These are phyloP conservation scores for Saksenaea vasiformis DNA, from an alignment of 371 early-diverging fungal species.

Conservation along the genomic window DNA sequence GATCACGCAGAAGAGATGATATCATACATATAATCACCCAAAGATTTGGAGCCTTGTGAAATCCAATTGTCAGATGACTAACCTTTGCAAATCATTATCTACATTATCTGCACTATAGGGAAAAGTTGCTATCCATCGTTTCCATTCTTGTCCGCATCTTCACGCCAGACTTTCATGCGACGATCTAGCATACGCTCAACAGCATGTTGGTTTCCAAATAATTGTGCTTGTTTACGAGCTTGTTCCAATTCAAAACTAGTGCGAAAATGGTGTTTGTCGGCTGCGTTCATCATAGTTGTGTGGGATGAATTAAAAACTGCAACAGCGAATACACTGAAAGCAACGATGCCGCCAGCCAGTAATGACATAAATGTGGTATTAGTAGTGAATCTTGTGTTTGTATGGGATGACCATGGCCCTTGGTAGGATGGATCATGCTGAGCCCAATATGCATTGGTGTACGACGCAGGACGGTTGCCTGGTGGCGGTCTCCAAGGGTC, in stretches of 20 bases:
- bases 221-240: constrained; percentile 45
- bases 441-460: constrained; percentile 24
- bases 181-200: constrained; percentile 39
- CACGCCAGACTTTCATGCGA: constrained; percentile 28
- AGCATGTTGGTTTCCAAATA: constrained; percentile 45
- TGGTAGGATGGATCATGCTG: constrained; percentile 26
- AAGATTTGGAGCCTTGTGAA: too few species aligned
- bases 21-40: too few species aligned
- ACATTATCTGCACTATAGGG: background rate
- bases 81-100: background rate
- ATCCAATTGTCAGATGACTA: background rate
- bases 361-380: constrained; percentile 38
- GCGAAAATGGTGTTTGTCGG: constrained; percentile 39
- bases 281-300: constrained; percentile 24
- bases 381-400: constrained; percentile 29
- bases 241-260: constrained; percentile 34
- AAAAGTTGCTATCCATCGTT: background rate
- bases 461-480: constrained; percentile 18
- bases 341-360: constrained; percentile 31
- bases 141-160: constrained; percentile 8
- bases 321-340: constrained; percentile 24
- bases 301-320: constrained; percentile 29
- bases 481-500: constrained; percentile 14
- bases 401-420: constrained; percentile 28
- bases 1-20: background rate